Percentiles rank a stretch among this genome's conserved stretches.
phyloP scores from a whole-genome alignment of 179 eudicot species.

The Heliamphora pulchella region DNA sequence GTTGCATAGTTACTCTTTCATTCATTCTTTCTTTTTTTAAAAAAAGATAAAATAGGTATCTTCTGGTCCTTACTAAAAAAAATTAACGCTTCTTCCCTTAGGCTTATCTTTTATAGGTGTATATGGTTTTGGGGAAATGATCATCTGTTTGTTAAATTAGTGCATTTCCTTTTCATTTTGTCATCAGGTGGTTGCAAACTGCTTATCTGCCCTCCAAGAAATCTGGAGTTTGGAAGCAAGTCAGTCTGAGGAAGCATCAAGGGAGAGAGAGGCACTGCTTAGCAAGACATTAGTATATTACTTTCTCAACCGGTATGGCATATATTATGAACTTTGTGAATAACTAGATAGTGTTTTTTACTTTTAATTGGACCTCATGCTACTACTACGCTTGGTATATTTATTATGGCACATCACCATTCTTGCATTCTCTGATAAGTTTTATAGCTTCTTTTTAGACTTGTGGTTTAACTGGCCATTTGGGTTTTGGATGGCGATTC shows the following conservation, averaged over 20 bases:
- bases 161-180: constrained; percentile 13
- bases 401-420: background rate
- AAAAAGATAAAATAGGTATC: background rate
- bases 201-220: constrained; percentile 82
- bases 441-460: background rate
- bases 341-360: background rate
- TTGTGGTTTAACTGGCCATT: background rate
- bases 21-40: no score
- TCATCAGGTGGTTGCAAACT: constrained; percentile 87
- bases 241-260: constrained; percentile 82
- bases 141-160: background rate
- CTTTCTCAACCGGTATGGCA: constrained; percentile 64
- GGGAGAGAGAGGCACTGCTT: constrained; percentile 80
- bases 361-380: background rate
- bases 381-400: background rate
- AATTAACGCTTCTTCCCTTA: background rate
- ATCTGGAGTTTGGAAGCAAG: constrained; percentile 93
- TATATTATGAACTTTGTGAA: background rate
- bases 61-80: background rate
- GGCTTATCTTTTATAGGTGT: background rate
- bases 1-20: background rate
- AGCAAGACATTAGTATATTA: constrained; percentile 86
- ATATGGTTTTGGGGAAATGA: background rate
- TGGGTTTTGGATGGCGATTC: background rate
- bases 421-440: constrained; percentile 11